Percentiles rank a stretch among this genome's conserved stretches.
Evolutionary conservation across 192 early-diverging fungal genomes (phyloP).

Genomic region (Mortierella antarctica): DNA sequence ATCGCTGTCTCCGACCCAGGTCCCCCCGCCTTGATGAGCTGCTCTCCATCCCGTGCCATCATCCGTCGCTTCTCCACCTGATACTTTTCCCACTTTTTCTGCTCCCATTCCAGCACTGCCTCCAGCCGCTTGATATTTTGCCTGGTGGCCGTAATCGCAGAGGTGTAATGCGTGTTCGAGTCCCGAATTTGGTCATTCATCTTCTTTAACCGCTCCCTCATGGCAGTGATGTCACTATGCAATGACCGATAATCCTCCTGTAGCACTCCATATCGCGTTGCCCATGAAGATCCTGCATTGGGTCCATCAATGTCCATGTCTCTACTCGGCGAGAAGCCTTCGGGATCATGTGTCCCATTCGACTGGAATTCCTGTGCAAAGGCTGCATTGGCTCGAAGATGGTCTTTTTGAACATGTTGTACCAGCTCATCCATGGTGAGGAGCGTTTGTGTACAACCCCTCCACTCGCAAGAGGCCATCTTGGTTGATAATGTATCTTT

Average conservation of each 20-base stretch:
- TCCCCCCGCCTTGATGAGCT: background rate
- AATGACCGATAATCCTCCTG: slow-evolving; percentile 18
- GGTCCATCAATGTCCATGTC: background rate
- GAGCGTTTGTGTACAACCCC: slow-evolving; percentile 10
- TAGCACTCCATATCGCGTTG: background rate
- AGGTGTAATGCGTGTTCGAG: slow-evolving; percentile 7
- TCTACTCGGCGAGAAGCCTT: background rate
- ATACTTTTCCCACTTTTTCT: slow-evolving; percentile 39
- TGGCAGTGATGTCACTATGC: background rate
- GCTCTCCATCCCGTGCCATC: background rate
- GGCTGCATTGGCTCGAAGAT: background rate
- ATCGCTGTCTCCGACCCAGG: background rate
- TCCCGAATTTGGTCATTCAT: slow-evolving; percentile 13
- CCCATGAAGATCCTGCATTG: background rate
- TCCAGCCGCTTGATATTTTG: slow-evolving; percentile 37
- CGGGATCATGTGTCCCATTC: background rate
- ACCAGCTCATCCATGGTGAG: slow-evolving; percentile 12
- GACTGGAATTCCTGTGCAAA: background rate
- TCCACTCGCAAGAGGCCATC: slow-evolving; percentile 12
- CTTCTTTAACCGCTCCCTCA: slow-evolving; percentile 1
- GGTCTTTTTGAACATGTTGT: slow-evolving; percentile 19
- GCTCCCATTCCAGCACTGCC: slow-evolving; percentile 40
- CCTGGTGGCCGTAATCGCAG: slow-evolving; percentile 7
- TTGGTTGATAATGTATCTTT: background rate
- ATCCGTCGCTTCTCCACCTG: slow-evolving; percentile 17